Evolutionary conservation across 805 yeast species (phyloP), one percentile per base, ranked within the genome.

Genomic region (Maudiozyma serrabonitensis): DNA sequence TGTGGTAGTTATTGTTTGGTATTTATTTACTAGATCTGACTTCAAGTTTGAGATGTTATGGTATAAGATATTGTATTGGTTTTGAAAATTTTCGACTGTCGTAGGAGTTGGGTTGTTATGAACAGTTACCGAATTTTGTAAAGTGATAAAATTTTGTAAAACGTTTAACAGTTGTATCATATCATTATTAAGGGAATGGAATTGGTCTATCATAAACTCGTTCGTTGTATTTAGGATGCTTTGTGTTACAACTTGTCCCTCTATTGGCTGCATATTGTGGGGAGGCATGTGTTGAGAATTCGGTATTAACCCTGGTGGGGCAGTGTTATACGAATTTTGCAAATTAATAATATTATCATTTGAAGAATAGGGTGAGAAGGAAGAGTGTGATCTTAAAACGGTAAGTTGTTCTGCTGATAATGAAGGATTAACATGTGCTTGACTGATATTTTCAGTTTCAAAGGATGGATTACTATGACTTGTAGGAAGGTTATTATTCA

Each of bases 351-450:
- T 35, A 34, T 41, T 46, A 41, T 46, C 49, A 32, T 16, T 41
- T 34, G 49, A 46, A 28, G 49, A 41, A 18, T 28, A 41, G 2
- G 49, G 49, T 1, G 49, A 32, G n/a, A 23, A 46, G 5, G 18
- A 16, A 26, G 49, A 46, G 6, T 46, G 49, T 18, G 49, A 45
- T 39, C 47, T 45, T 15, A 23, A 15, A 12, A 18, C 16, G 25
- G 12, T 31, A 4, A 39, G 8, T n/a, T 38, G 40, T 19, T 45
- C 35, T 15, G 26, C 18, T 9, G 37, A 42, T 7, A 19, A 16
- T 19, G 21, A 13, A 13, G 31, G 15, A 19, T n/a, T 23, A 4
- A 13, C 23, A 37, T 59, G 64, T 3, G 60, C 54, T 26, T 37
- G 12, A 16, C 16, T 37, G 25, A 23, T 37, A 41, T 42, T 42